Percentiles rank a stretch among this genome's conserved stretches.
phyloP scores from a whole-genome alignment of 1,139 yeast genomes.

The Debaryomyces coudertii region DNA sequence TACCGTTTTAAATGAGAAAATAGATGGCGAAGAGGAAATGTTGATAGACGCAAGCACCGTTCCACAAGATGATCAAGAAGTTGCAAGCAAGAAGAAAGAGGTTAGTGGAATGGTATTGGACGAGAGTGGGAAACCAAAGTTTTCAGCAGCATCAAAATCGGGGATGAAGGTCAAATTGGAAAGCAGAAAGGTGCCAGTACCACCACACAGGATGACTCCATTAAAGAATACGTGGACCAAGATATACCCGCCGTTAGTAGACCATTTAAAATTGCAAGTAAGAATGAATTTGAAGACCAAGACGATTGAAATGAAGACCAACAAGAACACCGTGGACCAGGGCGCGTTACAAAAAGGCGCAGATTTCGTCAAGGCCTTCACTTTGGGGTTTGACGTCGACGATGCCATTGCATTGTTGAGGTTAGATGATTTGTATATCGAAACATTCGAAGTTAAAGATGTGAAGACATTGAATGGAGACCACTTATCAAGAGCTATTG shows the following conservation, averaged over 20 bases:
- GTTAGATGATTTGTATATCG: constrained; percentile 93
- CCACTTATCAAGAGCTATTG: constrained; percentile 96
- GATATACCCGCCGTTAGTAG: constrained; percentile 93
- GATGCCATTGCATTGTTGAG: constrained; percentile 94
- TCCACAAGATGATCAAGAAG: constrained; percentile 28
- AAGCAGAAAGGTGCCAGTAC: constrained; percentile 86
- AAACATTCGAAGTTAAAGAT: constrained; percentile 95
- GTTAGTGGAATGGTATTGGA: constrained; percentile 68
- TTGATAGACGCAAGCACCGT: constrained; percentile 63
- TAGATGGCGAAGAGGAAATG: constrained; percentile 59
- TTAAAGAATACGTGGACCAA: constrained; percentile 88
- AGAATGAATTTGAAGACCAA: constrained; percentile 88
- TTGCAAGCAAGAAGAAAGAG: constrained; percentile 30
- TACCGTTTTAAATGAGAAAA: constrained; percentile 14
- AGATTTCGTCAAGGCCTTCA: constrained; percentile 92
- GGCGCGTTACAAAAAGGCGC: constrained; percentile 98
- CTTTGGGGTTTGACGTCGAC: constrained; percentile 94
- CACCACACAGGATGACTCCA: constrained; percentile 97
- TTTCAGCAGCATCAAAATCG: constrained; percentile 69
- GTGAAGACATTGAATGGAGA: constrained; percentile 95
- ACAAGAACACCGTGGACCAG: constrained; percentile 78
- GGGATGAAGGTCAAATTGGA: constrained; percentile 79
- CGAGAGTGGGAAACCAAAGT: constrained; percentile 88
- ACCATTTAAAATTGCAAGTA: constrained; percentile 90
- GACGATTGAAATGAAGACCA: constrained; percentile 85